Conservation (phyloP, 176 grass and related monocot species). For the Tillandsia leiboldiana region DNA sequence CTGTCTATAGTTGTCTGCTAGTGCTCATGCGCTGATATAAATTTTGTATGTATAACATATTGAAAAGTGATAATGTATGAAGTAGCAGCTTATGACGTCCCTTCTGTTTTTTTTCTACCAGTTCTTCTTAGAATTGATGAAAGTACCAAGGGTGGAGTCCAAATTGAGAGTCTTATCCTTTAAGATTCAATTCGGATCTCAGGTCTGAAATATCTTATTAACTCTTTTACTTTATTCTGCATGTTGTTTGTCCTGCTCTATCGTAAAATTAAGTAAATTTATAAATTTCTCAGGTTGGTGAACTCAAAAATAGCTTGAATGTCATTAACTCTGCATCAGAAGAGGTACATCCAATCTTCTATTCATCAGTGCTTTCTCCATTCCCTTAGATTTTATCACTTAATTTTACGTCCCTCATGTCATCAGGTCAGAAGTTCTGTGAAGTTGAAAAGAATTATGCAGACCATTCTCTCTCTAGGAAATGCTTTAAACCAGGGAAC, state of each 20-base stretch:
- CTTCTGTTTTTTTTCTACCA: conserved; percentile 21
- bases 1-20: too few relatives aligned
- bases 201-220: conserved; percentile 35
- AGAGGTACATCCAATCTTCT: conserved; percentile 48
- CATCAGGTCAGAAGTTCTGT: conserved; percentile 66
- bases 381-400: conserved; percentile 13
- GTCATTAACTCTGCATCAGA: conserved; percentile 58
- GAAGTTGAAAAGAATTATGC: conserved; percentile 82
- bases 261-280: conserved; percentile 3
- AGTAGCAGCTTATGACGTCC: conserved; percentile 15
- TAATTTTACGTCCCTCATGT: conserved; percentile 20
- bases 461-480: conserved; percentile 90
- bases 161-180: conserved; percentile 87
- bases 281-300: conserved; percentile 54
- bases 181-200: conserved; percentile 69
- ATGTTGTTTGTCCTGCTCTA: background rate
- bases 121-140: conserved; percentile 97
- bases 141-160: conserved; percentile 83
- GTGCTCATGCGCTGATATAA: too few relatives aligned
- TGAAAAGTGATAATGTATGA: conserved; percentile 3
- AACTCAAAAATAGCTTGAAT: conserved; percentile 75
- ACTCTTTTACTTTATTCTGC: conserved; percentile 2
- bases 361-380: background rate
- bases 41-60: background rate
- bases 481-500: conserved; percentile 98